A percentile compares a stretch with the other conserved stretches of the same genome.
Conservation (phyloP, 495 filamentous ascomycete genomes). For the Podospora bellae-mahoneyi region DNA sequence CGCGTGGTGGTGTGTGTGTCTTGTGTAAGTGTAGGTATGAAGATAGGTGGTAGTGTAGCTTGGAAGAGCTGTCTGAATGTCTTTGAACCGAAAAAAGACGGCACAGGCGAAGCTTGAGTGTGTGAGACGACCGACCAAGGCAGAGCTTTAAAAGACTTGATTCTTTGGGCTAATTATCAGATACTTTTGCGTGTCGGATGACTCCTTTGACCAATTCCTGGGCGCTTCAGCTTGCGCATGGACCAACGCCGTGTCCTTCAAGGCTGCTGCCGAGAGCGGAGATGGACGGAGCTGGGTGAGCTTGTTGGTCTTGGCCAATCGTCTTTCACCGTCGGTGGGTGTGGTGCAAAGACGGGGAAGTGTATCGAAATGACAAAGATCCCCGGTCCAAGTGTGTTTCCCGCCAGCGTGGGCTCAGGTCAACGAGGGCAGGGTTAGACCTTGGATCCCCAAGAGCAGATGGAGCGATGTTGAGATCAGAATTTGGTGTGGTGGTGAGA, state of each 20-base stretch:
- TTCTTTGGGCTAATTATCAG: background rate
- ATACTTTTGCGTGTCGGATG: conserved; percentile 21
- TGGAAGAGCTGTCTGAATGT: background rate
- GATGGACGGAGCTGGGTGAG: conserved; percentile 23
- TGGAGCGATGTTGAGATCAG: background rate
- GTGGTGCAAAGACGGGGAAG: conserved; percentile 10
- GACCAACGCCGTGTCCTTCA: conserved; percentile 13
- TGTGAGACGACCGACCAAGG: background rate
- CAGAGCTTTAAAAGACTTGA: conserved; percentile 1
- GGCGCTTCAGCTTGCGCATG: conserved; percentile 1
- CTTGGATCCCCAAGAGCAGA: background rate
- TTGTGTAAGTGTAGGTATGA: background rate
- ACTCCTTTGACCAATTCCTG: conserved; percentile 18
- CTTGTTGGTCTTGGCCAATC: conserved; percentile 27
- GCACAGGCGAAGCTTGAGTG: background rate
- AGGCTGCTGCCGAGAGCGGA: conserved; percentile 36
- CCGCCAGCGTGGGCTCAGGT: conserved; percentile 4
- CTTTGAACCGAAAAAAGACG: background rate
- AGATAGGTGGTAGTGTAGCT: background rate
- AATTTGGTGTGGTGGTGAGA: background rate
- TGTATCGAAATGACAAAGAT: conserved; percentile 1
- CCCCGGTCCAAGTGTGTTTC: conserved; percentile 1
- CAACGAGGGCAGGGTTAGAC: background rate
- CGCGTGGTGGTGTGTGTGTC: background rate
- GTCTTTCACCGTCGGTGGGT: conserved; percentile 33